Base-by-base conservation (phyloP, 139 green algal species). In the Tetraselmis chui region DNA sequence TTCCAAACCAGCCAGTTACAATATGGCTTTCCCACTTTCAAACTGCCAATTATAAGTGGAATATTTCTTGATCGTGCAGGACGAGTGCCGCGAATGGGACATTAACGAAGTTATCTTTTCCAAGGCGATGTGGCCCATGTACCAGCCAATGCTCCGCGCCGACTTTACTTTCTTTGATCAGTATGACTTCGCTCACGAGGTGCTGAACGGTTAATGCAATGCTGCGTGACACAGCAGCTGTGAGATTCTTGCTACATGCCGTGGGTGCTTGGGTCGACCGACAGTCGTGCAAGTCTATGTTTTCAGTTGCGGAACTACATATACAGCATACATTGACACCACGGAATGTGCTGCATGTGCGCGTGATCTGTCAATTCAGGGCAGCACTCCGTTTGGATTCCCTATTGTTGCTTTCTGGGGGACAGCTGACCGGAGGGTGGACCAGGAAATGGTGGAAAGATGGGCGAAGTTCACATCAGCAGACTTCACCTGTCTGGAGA, bases 101-200 rank as follows among this genome's bases (percentile, higher is more conserved):
- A 89, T 97, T 2, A 93, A 92, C 76, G 89, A 94, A 26, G 25
- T 93, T 0, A 86, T 97, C 0, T 97, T 97, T 82, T 86, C 83
- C 0, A 1, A 32, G 0, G 88, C 84, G 30, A 86, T 97, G 87
- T 97, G 94, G 94, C 74, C 86, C 27, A 89, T 83, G 1, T 89
- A 88, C 77, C 82, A 92, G 23, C 80, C 87, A 1, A 76, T 97
- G 28, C 89, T 97, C 82, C 87, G 94, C 0, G 84, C 91, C 0
- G 94, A 97, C 83, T 97, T 95, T 81, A 87, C 74, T 22, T 32
- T 97, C 0, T 97, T 97, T 84, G 94, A 96, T 80, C 84, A 92
- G 83, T 97, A 95, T 45, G 23, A 83, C 26, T 93, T 86, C 76
- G 31, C 29, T 2, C 83, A 87, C 31, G 27, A 76, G 82, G 80